Evolutionary conservation across 208 protist species (phyloP), one percentile per base, ranked within the genome.

Genomic region (Trypanosoma boissoni): DNA sequence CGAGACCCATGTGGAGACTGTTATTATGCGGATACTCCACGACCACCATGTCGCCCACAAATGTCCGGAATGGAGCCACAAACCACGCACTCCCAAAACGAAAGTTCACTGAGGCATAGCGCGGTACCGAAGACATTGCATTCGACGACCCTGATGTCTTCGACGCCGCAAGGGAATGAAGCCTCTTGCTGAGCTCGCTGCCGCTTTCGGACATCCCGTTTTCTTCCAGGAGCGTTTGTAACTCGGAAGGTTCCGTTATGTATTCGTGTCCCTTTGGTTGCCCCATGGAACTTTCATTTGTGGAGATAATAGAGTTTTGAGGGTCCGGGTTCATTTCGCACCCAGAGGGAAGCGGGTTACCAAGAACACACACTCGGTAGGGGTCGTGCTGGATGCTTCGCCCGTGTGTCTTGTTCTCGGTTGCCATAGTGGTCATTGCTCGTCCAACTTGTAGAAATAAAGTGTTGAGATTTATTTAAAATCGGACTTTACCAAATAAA

Each of bases 61-160:
- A 59, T 14, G 80, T 88, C 43, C 80, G 79, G 62, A 93, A 93
- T 21, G 86, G 86, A 1, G 86, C 86, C 2, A 93, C 42, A 59
- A 90, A 93, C 86, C 83, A 90, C n/a, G 83, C 83, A 21, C 80
- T 88, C 44, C 86, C 86, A 37, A 93, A 93, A 54, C 83, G 82
- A 58, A 93, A 93, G 72, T 93, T 86, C 5, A 93, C 86, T 16
- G 83, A 88, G 53, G 83, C 86, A 67, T 90, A 93, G 48, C 82
- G 86, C 23, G 84, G 50, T 4, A 78, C 52, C 10, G 68, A 21
- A 4, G 69, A 21, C 5, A 55, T 24, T 8, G 55, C 57, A 10
- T 46, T 32, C 1, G 59, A 7, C 41, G 45, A 16, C 9, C 18
- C 36, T 27, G 28, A 7, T 2, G 72, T 26, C 5, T 49, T 8